These are phyloP conservation scores for Globisporangium cystogenes DNA, from an alignment of 352 stramenopile genomes.

Conservation along the genomic window DNA sequence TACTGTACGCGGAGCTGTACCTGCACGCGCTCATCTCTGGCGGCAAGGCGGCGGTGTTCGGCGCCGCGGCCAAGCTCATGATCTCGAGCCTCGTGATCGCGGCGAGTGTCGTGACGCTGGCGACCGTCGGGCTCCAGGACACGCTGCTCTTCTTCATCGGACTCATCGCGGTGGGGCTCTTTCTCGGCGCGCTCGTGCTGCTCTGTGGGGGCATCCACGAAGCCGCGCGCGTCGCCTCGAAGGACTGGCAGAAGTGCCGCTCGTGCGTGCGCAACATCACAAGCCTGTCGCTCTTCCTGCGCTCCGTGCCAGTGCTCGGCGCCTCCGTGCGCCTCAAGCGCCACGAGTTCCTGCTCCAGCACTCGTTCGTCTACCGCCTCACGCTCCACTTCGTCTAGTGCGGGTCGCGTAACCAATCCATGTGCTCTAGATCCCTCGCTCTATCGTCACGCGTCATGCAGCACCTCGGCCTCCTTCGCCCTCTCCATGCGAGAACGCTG, in stretches of 20 bases:
- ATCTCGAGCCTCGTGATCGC: conserved; percentile 56
- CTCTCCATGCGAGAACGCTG: too few species aligned
- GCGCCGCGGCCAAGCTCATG: conserved; percentile 63
- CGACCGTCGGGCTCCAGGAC: conserved; percentile 47
- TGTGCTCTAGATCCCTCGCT: not conserved
- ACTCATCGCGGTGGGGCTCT: conserved; percentile 33
- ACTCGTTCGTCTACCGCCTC: conserved; percentile 80
- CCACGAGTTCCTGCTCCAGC: conserved; percentile 67
- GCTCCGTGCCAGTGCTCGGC: conserved; percentile 58
- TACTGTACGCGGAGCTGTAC: conserved; percentile 81
- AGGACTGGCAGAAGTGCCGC: conserved; percentile 72
- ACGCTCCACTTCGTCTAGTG: conserved; percentile 69
- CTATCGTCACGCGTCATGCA: not conserved
- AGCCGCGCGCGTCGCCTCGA: conserved; percentile 37
- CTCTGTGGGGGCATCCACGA: conserved; percentile 57
- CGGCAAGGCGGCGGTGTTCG: conserved; percentile 64
- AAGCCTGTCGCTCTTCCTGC: conserved; percentile 79
- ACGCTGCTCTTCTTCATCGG: conserved; percentile 57
- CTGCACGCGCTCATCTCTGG: conserved; percentile 59
- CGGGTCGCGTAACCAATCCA: not conserved
- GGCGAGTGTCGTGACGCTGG: conserved; percentile 31
- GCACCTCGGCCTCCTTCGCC: too few species aligned
- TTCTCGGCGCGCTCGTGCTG: conserved; percentile 56
- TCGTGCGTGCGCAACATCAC: conserved; percentile 77
- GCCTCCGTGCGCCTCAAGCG: conserved; percentile 70